These are phyloP conservation scores for Boletus insuetus DNA, from an alignment of 768 basidiomycete genomes.

Conservation along the genomic window DNA sequence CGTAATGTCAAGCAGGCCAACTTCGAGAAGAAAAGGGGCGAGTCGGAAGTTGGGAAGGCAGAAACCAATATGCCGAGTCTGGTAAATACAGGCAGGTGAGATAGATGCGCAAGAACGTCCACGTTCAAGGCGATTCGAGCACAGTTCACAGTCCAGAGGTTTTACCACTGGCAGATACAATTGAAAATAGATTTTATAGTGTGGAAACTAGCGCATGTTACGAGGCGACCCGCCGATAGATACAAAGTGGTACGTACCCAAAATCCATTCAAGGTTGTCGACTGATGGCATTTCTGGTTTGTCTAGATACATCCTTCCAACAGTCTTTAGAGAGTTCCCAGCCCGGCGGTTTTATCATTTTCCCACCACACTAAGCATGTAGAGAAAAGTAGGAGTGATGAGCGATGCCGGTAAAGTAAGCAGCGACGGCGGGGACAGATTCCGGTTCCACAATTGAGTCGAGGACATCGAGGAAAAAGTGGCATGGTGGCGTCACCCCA, in stretches of 20 bases:
- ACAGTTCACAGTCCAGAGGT: too few species aligned
- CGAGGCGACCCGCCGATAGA: too few species aligned
- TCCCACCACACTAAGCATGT: background rate
- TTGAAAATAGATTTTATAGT: too few species aligned
- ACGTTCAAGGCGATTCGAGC: too few species aligned
- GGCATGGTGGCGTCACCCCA: background rate
- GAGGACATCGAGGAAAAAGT: background rate
- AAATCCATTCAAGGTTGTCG: too few species aligned
- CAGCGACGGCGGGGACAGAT: background rate
- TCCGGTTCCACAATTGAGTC: background rate
- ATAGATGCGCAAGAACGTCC: too few species aligned
- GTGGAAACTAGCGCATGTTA: too few species aligned
- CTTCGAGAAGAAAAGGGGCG: background rate
- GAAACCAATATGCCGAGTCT: background rate
- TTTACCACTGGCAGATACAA: too few species aligned
- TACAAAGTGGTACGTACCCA: too few species aligned
- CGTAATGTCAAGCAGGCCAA: background rate
- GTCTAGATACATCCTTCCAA: background rate
- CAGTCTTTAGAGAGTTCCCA: background rate
- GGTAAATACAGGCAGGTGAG: too few species aligned
- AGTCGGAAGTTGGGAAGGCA: background rate
- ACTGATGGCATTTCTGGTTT: too few species aligned
- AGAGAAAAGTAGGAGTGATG: background rate
- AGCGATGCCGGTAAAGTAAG: background rate
- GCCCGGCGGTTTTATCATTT: background rate